Evolutionary conservation across 176 grass and related monocot genomes (phyloP).

Genomic region (Typha latifolia): DNA sequence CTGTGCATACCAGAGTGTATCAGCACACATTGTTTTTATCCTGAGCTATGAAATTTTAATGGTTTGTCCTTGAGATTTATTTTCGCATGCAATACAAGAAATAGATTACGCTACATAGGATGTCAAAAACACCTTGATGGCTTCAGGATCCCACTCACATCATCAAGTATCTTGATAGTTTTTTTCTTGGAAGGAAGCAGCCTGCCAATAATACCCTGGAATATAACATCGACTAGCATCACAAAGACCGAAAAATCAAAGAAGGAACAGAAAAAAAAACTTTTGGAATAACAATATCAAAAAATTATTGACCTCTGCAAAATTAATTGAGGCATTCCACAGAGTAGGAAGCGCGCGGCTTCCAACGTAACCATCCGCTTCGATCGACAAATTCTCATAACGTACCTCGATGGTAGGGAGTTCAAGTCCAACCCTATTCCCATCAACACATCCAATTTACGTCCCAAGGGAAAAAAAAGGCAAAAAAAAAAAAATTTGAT

Average conservation of each 20-base stretch:
- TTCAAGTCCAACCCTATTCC: slow-evolving; percentile 55
- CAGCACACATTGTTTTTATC: too few species aligned
- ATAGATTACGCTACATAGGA: slow-evolving; percentile 4
- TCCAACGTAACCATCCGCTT: slow-evolving; percentile 40
- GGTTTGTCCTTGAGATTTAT: too few species aligned
- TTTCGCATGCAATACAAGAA: slow-evolving; percentile 1
- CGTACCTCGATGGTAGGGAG: slow-evolving; percentile 66
- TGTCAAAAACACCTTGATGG: slow-evolving; percentile 42
- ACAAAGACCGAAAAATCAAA: background rate
- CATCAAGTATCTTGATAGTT: slow-evolving; percentile 45
- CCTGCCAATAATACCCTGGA: slow-evolving; percentile 41
- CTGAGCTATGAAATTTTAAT: too few species aligned
- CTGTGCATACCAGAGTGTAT: too few species aligned
- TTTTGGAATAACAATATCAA: background rate
- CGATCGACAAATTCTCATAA: slow-evolving; percentile 49
- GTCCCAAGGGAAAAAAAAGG: too few species aligned
- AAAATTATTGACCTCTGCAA: slow-evolving; percentile 32
- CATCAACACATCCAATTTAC: background rate
- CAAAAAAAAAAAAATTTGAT: background rate
- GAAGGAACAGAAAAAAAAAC: too few species aligned
- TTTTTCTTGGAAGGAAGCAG: slow-evolving; percentile 37
- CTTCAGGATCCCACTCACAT: slow-evolving; percentile 72
- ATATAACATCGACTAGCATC: slow-evolving; percentile 2
- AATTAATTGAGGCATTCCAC: slow-evolving; percentile 42
- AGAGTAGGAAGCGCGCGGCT: slow-evolving; percentile 56